Base-by-base conservation (phyloP, 1,284 basidiomycete species). In the Lignosus rhinocerotis region DNA sequence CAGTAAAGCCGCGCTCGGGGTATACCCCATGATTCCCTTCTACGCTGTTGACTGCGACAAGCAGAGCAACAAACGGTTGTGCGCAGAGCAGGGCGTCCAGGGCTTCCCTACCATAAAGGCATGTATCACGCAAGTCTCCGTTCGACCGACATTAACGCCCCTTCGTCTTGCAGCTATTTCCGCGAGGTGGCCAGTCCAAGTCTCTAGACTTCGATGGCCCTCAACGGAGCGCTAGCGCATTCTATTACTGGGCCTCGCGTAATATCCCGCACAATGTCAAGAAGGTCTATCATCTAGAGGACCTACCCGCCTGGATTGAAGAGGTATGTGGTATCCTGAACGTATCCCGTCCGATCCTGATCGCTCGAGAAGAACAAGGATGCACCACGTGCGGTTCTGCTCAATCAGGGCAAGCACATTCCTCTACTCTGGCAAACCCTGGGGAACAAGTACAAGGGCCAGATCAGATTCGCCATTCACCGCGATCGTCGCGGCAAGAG, bases 31-130 rank as follows among this genome's bases (percentile, higher is more conserved):
- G 38, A 82, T 98, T 34, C 93, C 94, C 1, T 82, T 92, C 60
- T 96, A 95, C 72, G 91, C 93, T 11, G 84, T 98, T 45, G 93
- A 98, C 72, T 98, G 95, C 65, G 95, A 98, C 67, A 87, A 82
- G n/a, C 82, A 86, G 25, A 76, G 78, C 68, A 96, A 97, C 75
- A 93, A 91, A 72, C 79, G 77, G 7, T 74, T 96, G 9, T 98
- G 95, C 70, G 85, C 85, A 0, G 85, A 93, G 61, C 91, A 93
- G 78, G 87, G 86, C n/a, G 83, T 97, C 19, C 81, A 94, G 75
- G 95, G 96, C 2, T 98, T 96, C 81, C 95, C 96, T 1, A 97
- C 95, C 3, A 79, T 96, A 72, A 98, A 93, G 77, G 85, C 83
- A 67, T 51, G 74, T 61, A 21, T 43, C 10, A 36, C 33, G 10